phyloP scores from a whole-genome alignment of 2,329 filamentous ascomycete genomes.

The Sodiomyces alkalinus region DNA sequence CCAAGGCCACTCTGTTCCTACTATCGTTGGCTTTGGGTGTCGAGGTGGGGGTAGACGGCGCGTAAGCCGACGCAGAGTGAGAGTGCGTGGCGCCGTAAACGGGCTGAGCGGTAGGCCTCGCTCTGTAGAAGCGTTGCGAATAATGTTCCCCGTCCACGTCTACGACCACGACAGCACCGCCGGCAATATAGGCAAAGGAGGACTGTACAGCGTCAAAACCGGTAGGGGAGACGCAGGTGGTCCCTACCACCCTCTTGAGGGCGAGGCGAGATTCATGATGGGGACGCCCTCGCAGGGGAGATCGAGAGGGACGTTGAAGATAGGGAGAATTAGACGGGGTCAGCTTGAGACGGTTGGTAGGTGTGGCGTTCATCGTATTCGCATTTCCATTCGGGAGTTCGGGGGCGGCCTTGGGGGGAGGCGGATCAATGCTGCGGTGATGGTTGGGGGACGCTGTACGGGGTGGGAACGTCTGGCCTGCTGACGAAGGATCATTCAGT shows the following conservation, averaged over 20 bases:
- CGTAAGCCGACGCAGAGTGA: conserved; percentile 23
- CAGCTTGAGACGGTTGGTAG: conserved; percentile 46
- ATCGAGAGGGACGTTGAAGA: conserved; percentile 44
- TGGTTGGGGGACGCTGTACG: too few species aligned
- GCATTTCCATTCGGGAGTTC: conserved; percentile 29
- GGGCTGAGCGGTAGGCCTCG: conserved; percentile 62
- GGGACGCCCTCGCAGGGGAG: conserved; percentile 37
- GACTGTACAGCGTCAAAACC: conserved; percentile 71
- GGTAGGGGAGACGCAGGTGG: conserved; percentile 70
- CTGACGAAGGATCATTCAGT: too few species aligned
- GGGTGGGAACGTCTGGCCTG: too few species aligned
- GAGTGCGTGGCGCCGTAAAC: conserved; percentile 39
- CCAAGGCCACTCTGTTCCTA: conserved; percentile 36
- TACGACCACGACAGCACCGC: conserved; percentile 83
- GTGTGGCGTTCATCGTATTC: conserved; percentile 42
- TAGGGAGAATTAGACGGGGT: conserved; percentile 69
- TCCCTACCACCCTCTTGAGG: conserved; percentile 76
- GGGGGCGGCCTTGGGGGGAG: too few species aligned
- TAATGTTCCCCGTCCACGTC: conserved; percentile 54
- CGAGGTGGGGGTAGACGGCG: conserved; percentile 33
- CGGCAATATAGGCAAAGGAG: conserved; percentile 81
- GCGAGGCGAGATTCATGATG: conserved; percentile 46
- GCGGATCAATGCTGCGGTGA: too few species aligned
- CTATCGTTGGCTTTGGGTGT: conserved; percentile 50
- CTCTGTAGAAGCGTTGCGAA: conserved; percentile 80